Percentiles rank a stretch among this genome's conserved stretches.
Conservation (phyloP, 2,329 filamentous ascomycete genomes). For the Sporothrix pseudoabietina region DNA sequence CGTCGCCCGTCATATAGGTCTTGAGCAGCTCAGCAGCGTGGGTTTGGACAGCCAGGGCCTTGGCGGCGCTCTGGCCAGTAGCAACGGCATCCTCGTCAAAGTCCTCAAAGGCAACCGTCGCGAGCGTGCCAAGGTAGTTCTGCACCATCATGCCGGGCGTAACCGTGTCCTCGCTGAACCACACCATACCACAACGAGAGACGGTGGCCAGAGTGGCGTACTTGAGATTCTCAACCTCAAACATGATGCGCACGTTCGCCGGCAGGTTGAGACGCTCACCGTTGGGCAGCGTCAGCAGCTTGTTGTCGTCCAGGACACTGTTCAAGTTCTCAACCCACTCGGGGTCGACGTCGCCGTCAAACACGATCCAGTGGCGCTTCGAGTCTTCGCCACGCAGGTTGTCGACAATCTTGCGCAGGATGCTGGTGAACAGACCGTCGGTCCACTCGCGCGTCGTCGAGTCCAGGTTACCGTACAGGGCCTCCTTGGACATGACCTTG, state of each 20-base stretch:
- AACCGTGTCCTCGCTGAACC: conserved; percentile 98
- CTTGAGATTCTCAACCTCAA: conserved; percentile 96
- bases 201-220: conserved; percentile 99
- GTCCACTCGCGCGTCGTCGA: conserved; percentile 98
- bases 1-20: conserved; percentile 72
- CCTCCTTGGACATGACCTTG: conserved; percentile 99
- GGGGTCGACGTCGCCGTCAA: conserved; percentile 97
- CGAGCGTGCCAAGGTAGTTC: conserved; percentile 84
- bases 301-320: conserved; percentile 99
- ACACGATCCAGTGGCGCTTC: conserved; percentile 99
- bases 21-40: conserved; percentile 79
- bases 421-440: conserved; percentile 96
- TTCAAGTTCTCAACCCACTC: conserved; percentile 99
- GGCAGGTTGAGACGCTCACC: conserved; percentile 96
- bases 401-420: conserved; percentile 96
- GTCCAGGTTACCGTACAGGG: conserved; percentile 91
- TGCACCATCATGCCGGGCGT: conserved; percentile 88
- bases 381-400: conserved; percentile 95
- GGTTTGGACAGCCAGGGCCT: conserved; percentile 75
- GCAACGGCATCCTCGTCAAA: conserved; percentile 84
- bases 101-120: conserved; percentile 85
- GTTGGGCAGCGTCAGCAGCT: conserved; percentile 92
- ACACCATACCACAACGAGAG: conserved; percentile 99
- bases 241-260: conserved; percentile 97
- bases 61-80: conserved; percentile 72